A percentile compares a stretch with the other conserved stretches of the same genome.
Evolutionary conservation across 371 early-diverging fungal species (phyloP).

Genomic region (Rhizopus microsporus): DNA sequence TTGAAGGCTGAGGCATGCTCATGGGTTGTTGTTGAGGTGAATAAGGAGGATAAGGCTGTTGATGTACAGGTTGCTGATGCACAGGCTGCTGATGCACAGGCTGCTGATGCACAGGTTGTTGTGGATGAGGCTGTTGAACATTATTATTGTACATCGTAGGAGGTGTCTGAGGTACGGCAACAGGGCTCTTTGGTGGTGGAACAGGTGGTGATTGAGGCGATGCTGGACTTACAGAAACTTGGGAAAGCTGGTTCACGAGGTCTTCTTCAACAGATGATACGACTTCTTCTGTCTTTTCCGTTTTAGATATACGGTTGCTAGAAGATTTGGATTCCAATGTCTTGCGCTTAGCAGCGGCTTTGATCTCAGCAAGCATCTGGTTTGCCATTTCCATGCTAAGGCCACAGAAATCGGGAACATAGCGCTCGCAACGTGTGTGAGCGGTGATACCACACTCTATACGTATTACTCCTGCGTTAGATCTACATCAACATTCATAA

Average conservation of each 20-base stretch:
- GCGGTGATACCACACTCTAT: constrained; percentile 79
- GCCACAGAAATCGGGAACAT: constrained; percentile 95
- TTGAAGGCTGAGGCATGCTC: constrained; percentile 31
- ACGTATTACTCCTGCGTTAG: neutral
- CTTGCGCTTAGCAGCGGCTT: constrained; percentile 56
- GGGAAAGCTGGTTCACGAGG: constrained; percentile 22
- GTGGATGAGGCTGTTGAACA: constrained; percentile 1
- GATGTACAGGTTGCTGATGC: neutral
- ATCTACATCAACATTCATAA: neutral
- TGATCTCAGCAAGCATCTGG: constrained; percentile 77
- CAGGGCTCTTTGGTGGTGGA: constrained; percentile 26
- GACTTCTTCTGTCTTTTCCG: constrained; percentile 16
- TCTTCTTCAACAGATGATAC: constrained; percentile 8
- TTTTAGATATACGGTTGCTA: constrained; percentile 21
- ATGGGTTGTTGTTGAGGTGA: constrained; percentile 12
- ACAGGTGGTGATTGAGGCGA: neutral
- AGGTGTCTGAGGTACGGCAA: constrained; percentile 31
- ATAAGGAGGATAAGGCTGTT: constrained; percentile 13
- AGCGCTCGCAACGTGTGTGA: constrained; percentile 82
- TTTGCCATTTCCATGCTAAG: constrained; percentile 82
- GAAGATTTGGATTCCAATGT: constrained; percentile 24
- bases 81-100: too few relatives aligned
- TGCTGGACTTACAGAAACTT: neutral
- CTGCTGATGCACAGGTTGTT: constrained; percentile 1
- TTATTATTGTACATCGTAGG: constrained; percentile 23